phyloP scores from a whole-genome alignment of 176 grass and related monocot species.

The Carex scoparia region DNA sequence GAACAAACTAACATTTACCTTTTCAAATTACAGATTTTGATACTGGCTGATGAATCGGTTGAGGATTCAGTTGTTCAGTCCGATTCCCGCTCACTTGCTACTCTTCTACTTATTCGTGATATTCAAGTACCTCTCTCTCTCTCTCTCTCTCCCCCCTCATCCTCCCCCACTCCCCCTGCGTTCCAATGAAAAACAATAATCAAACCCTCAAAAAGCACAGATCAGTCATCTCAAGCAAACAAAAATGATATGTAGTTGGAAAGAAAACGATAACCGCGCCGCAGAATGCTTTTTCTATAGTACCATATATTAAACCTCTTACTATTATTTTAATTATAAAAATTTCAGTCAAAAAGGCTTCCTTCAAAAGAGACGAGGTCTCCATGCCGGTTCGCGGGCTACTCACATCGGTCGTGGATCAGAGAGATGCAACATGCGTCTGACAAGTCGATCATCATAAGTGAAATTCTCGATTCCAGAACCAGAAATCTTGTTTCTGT shows the following conservation, averaged over 20 bases:
- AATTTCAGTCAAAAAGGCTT: slow-evolving; percentile 81
- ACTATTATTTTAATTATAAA: slow-evolving; percentile 31
- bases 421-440: slow-evolving; percentile 95
- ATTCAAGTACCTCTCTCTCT: slow-evolving; percentile 54
- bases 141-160: not conserved
- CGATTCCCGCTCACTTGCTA: slow-evolving; percentile 93
- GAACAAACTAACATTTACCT: slow-evolving; percentile 30
- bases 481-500: slow-evolving; percentile 93
- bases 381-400: slow-evolving; percentile 46
- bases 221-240: not conserved
- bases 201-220: not conserved
- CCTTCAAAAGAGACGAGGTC: slow-evolving; percentile 75
- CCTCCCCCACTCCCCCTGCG: not conserved
- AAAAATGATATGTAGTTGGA: slow-evolving; percentile 1
- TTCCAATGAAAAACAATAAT: not conserved
- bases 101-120: slow-evolving; percentile 95
- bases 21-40: slow-evolving; percentile 92
- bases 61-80: slow-evolving; percentile 97
- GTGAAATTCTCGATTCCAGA: slow-evolving; percentile 93
- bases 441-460: slow-evolving; percentile 98
- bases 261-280: not conserved
- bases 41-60: slow-evolving; percentile 96
- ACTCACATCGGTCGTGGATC: slow-evolving; percentile 83
- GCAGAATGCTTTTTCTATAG: not conserved
- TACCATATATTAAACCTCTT: not conserved